A percentile compares a stretch with the other conserved stretches of the same genome.
Conservation (phyloP, 306 rosid genomes). For the Sesbania bispinosa region DNA sequence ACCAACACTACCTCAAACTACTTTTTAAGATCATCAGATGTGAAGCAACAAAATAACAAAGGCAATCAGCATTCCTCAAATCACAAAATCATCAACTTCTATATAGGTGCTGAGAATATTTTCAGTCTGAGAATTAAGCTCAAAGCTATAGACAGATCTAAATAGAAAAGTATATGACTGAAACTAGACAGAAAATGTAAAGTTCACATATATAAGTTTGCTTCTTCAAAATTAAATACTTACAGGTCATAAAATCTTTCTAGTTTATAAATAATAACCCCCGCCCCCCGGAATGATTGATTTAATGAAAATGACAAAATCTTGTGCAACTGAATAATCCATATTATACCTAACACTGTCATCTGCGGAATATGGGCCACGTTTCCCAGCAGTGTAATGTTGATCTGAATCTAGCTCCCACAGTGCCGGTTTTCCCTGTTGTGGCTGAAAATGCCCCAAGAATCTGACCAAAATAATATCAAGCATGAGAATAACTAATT, state of each 20-base stretch:
- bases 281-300: background rate
- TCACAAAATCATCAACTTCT: slow-evolving; percentile 5
- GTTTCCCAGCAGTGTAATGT: slow-evolving; percentile 51
- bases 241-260: background rate
- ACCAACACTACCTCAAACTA: slow-evolving; percentile 6
- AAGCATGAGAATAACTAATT: slow-evolving; percentile 13
- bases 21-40: background rate
- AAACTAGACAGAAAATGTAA: background rate
- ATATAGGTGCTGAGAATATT: too few relatives aligned
- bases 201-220: background rate
- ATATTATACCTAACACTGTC: slow-evolving; percentile 52
- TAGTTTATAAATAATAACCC: background rate
- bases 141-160: background rate
- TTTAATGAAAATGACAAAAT: slow-evolving; percentile 9
- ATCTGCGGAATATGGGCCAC: slow-evolving; percentile 32
- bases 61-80: slow-evolving; percentile 3
- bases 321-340: slow-evolving; percentile 10
- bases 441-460: slow-evolving; percentile 91
- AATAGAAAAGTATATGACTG: slow-evolving; percentile 14
- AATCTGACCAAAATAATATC: slow-evolving; percentile 52
- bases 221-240: background rate
- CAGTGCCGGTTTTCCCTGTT: slow-evolving; percentile 69
- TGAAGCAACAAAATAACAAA: background rate
- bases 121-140: background rate
- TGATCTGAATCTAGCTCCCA: slow-evolving; percentile 95